phyloP scores from a whole-genome alignment of 148 eudicot genomes.

The Agrostemma githago region DNA sequence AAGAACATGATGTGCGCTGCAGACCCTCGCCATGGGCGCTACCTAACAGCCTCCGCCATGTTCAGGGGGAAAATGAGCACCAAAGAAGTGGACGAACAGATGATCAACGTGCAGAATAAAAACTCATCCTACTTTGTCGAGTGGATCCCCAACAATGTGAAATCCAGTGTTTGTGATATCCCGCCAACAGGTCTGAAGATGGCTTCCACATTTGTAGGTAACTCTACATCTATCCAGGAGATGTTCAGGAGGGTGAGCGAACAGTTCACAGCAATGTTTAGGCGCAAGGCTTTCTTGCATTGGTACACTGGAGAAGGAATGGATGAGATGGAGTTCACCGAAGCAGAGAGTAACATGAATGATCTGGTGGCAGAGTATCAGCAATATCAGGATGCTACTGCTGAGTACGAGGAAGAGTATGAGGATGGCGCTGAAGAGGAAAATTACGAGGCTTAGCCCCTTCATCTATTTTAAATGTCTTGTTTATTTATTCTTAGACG shows the following conservation, averaged over 20 bases:
- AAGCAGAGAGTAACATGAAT: slow-evolving; percentile 85
- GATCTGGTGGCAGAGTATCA: slow-evolving; percentile 81
- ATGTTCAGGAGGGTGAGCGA: slow-evolving; percentile 85
- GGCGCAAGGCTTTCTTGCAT: slow-evolving; percentile 83
- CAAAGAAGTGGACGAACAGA: slow-evolving; percentile 74
- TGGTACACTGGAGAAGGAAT: slow-evolving; percentile 85
- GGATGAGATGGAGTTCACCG: slow-evolving; percentile 83
- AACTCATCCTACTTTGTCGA: slow-evolving; percentile 84
- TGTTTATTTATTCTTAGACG: not conserved
- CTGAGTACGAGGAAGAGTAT: slow-evolving; percentile 56
- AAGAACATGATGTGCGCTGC: slow-evolving; percentile 95
- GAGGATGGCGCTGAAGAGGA: slow-evolving; percentile 53
- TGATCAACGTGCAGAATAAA: slow-evolving; percentile 83
- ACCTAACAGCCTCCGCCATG: slow-evolving; percentile 81
- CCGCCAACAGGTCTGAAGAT: slow-evolving; percentile 48
- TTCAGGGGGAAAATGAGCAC: slow-evolving; percentile 85
- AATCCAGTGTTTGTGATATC: slow-evolving; percentile 54
- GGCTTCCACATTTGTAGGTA: slow-evolving; percentile 48
- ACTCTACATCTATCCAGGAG: slow-evolving; percentile 64
- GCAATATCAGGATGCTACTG: slow-evolving; percentile 79
- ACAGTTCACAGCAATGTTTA: slow-evolving; percentile 81
- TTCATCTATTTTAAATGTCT: not conserved
- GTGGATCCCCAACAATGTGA: slow-evolving; percentile 58
- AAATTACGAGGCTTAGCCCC: slow-evolving; percentile 34
- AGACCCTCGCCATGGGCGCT: slow-evolving; percentile 75